Conservation (phyloP, 2,329 filamentous ascomycete species). For the Penicillium corylophilum region DNA sequence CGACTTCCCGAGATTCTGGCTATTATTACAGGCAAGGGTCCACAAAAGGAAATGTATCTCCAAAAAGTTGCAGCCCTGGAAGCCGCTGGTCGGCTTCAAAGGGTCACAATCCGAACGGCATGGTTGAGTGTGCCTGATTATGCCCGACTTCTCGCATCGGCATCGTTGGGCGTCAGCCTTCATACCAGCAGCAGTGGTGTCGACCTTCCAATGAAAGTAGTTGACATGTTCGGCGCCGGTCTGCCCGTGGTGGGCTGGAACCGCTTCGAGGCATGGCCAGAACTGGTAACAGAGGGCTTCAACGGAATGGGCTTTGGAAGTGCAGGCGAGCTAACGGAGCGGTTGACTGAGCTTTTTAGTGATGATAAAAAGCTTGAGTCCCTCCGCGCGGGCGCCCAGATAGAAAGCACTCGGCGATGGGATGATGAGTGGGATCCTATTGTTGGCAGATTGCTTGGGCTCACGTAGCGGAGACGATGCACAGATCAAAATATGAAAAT, state of each 20-base stretch:
- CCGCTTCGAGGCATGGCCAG: slow-evolving; percentile 81
- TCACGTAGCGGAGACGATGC: slow-evolving; percentile 22
- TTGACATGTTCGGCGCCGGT: slow-evolving; percentile 97
- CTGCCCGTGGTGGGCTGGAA: slow-evolving; percentile 86
- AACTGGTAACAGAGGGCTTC: slow-evolving; percentile 81
- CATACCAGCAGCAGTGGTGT: slow-evolving; percentile 94
- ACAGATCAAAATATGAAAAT: not conserved
- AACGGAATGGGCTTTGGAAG: slow-evolving; percentile 86
- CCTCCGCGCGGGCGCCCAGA: slow-evolving; percentile 67
- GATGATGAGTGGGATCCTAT: slow-evolving; percentile 89
- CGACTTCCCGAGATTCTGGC: slow-evolving; percentile 69
- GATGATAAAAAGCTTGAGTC: slow-evolving; percentile 55
- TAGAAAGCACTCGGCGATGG: slow-evolving; percentile 78
- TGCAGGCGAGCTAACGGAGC: slow-evolving; percentile 61
- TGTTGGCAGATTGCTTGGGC: slow-evolving; percentile 68
- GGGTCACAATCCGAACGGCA: slow-evolving; percentile 72
- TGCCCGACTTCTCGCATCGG: slow-evolving; percentile 75
- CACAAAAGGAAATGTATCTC: slow-evolving; percentile 75
- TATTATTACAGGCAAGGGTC: slow-evolving; percentile 93
- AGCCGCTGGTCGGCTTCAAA: slow-evolving; percentile 61
- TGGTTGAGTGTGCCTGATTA: slow-evolving; percentile 87
- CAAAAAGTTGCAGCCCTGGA: slow-evolving; percentile 63
- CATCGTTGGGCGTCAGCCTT: slow-evolving; percentile 85
- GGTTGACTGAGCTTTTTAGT: slow-evolving; percentile 65
- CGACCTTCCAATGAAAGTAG: slow-evolving; percentile 97